Evolutionary conservation across 2,329 filamentous ascomycete genomes (phyloP), one percentile per base, ranked within the genome.

Genomic region (Alternaria postmessia): DNA sequence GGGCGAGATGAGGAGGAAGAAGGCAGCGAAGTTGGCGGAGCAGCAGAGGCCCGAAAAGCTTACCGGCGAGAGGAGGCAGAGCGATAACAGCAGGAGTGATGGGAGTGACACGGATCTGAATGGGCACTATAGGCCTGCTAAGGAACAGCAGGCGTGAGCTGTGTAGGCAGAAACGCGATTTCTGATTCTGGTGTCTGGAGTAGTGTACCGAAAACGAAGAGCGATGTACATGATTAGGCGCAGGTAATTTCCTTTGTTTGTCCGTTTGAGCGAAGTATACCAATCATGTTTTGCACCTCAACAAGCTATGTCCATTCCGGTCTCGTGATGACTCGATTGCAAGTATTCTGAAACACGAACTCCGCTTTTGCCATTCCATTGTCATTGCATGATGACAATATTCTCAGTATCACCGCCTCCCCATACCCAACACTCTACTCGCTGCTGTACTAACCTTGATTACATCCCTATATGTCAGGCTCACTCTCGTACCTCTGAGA

Each of bases 391-490:
- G 5, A 9, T 8, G 16, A 38, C 2, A 20, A 20, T 2, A 20
- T 9, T n/a, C n/a, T 20, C 4, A 18, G 9, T 0, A 5, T 39
- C 5, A 42, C 26, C 51, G 36, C 11, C 39, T 43, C 5, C 54
- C 60, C 12, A 73, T 65, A 4, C 74, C 74, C 39, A 78, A 49
- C 2, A 77, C 71, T 51, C 74, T 74, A n/a, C 63, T 72, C 20
- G 71, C 75, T 5, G 72, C 75, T 2, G 59, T 66, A 46, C 73
- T 76, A 24, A 77, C 75, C 59, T 69, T 77, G 66, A 94, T 80
- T 41, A 98, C 94, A 81, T 98, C 94, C 66, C 94, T 86, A 75
- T 95, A 94, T 1, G 92, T 95, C 66, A 94, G 80, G 78, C 91
- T 94, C 26, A 88, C 87, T 57, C 92, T 86, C 11, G 84, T 88